Base-by-base conservation (phyloP, 495 filamentous ascomycete genomes). In the Aspergillus indologenus region DNA sequence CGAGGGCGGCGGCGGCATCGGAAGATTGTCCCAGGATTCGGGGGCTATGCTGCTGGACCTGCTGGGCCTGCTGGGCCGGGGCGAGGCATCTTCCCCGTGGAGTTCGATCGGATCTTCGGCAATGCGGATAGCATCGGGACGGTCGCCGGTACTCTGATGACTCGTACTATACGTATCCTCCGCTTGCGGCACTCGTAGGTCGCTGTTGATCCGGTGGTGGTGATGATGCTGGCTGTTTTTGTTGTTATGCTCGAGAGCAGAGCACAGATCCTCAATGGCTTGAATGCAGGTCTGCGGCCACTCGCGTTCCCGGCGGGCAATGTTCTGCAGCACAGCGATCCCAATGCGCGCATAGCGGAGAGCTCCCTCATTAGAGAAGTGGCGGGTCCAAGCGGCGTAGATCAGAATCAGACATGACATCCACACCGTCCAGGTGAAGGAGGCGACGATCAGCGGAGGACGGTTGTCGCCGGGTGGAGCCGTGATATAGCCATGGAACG, bases 361-460 rank as follows among this genome's bases (percentile, higher is more conserved):
- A 5, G 47, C 47, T 2, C 47, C 73, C 71, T 23, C 62, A 24
- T 49, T 45, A 1, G 71, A 57, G 23, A 78, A 63, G 22, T 77
- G 65, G 6, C 69, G 70, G 53, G 75, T 70, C 68, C 71, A 75
- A 5, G 73, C 72, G n/a, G 75, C 75, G 57, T 75, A 78, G 56
- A 80, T 68, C 53, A 80, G 42, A 45, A 80, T 71, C n/a, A 80
- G 64, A 54, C 71, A 76, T 24, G 75, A 73, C 76, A 80, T 79
- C 78, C 78, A 80, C 12, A 78, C 71, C 6, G 65, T 70, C 75
- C 76, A 80, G 17, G 78, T 80, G 51, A 79, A 79, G 3, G 76
- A 78, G 22, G 77, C 75, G 72, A 75, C 79, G 2, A 74, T 60
- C 12, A 80, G 65, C 6, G 75, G 70, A 9, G 61, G 54, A n/a